Evolutionary conservation across 2,329 filamentous ascomycete genomes (phyloP).

Genomic region (Lasiodiplodia gonubiensis): DNA sequence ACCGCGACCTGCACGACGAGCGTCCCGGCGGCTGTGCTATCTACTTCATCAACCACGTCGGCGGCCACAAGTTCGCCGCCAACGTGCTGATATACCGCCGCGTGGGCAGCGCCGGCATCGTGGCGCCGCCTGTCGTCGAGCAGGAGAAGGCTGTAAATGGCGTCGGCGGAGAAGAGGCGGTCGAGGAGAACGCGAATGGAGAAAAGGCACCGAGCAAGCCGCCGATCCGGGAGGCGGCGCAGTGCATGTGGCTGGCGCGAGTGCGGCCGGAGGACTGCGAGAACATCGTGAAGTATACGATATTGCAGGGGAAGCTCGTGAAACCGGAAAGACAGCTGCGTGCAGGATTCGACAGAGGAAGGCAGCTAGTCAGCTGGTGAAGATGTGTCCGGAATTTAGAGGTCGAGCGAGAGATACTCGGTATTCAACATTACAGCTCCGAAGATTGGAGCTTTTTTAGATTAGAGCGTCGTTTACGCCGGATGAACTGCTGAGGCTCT

Average conservation of each 20-base stretch:
- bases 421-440: neutral
- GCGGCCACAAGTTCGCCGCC: constrained; percentile 94
- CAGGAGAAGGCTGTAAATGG: constrained; percentile 30
- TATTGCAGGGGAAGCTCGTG: constrained; percentile 91
- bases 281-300: constrained; percentile 85
- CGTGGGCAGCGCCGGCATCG: constrained; percentile 41
- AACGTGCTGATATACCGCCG: constrained; percentile 91
- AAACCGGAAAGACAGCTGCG: constrained; percentile 86
- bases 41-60: constrained; percentile 95
- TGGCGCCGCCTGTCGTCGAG: constrained; percentile 13
- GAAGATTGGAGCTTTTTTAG: neutral
- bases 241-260: constrained; percentile 92
- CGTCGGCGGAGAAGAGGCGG: constrained; percentile 38
- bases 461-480: neutral
- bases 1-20: constrained; percentile 85
- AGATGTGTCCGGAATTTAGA: neutral
- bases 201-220: constrained; percentile 42
- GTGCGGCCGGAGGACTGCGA: constrained; percentile 89
- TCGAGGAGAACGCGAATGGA: constrained; percentile 41
- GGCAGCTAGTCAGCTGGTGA: constrained; percentile 85
- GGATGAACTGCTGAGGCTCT: neutral
- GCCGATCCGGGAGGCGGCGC: constrained; percentile 63
- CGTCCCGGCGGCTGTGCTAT: constrained; percentile 90
- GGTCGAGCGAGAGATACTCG: neutral
- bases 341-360: constrained; percentile 86